Percentiles rank a stretch among this genome's conserved stretches.
Conservation (phyloP, 192 early-diverging fungal genomes). For the Podila verticillata region DNA sequence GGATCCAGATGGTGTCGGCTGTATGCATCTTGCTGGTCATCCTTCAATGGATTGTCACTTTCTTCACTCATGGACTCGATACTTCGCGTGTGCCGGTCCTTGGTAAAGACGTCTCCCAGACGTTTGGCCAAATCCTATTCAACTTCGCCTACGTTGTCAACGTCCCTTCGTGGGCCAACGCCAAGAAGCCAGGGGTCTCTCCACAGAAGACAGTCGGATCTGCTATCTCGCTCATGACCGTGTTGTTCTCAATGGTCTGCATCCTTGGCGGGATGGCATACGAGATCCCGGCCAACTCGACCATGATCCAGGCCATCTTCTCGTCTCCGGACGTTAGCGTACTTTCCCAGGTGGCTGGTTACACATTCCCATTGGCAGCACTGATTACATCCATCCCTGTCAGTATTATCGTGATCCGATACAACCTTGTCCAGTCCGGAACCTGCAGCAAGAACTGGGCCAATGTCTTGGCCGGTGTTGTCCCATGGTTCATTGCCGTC, state of each 20-base stretch:
- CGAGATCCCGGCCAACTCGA: conserved; percentile 49
- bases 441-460: conserved; percentile 51
- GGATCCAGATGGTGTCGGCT: conserved; percentile 72
- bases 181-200: conserved; percentile 65
- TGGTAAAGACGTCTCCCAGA: conserved; percentile 59
- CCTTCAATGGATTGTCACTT: conserved; percentile 68
- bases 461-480: conserved; percentile 57
- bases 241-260: conserved; percentile 65
- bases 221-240: conserved; percentile 55
- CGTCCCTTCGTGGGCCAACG: conserved; percentile 73
- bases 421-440: conserved; percentile 69
- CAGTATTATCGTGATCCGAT: conserved; percentile 72
- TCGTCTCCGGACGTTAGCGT: conserved; percentile 27
- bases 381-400: conserved; percentile 78
- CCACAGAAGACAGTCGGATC: conserved; percentile 67
- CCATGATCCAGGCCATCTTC: conserved; percentile 54
- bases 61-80: conserved; percentile 60
- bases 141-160: conserved; percentile 79
- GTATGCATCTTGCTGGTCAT: conserved; percentile 61
- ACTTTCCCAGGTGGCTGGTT: conserved; percentile 53
- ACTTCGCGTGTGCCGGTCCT: conserved; percentile 58
- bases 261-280: conserved; percentile 61
- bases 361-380: conserved; percentile 64
- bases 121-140: conserved; percentile 74
- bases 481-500: conserved; percentile 71